A percentile compares a stretch with the other conserved stretches of the same genome.
phyloP scores from a whole-genome alignment of 225 moss, liverwort and hornwort species.

The Rhytidiadelphus loreus region DNA sequence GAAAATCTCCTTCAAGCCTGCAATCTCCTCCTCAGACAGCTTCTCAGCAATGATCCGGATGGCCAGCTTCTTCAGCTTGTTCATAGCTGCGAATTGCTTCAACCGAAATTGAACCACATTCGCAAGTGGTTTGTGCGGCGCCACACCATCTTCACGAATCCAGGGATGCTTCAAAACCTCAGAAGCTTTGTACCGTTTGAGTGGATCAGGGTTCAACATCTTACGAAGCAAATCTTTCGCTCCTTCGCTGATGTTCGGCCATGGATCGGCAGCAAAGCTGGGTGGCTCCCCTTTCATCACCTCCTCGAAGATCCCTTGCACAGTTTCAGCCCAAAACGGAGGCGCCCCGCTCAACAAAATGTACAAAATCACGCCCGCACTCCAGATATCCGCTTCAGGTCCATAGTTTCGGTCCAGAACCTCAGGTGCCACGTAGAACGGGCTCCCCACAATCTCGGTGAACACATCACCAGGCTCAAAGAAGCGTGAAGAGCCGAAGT shows the following conservation, averaged over 20 bases:
- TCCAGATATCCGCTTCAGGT: constrained; percentile 82
- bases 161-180: constrained; percentile 73
- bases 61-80: constrained; percentile 78
- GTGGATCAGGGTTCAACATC: constrained; percentile 68
- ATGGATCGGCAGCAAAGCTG: constrained; percentile 19
- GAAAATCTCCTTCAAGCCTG: constrained; percentile 58
- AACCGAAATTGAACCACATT: constrained; percentile 57
- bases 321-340: constrained; percentile 79
- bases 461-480: constrained; percentile 63
- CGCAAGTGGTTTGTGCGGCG: constrained; percentile 53
- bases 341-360: constrained; percentile 68
- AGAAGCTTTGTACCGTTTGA: constrained; percentile 35
- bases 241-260: constrained; percentile 61
- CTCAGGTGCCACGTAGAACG: constrained; percentile 83
- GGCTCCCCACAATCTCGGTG: constrained; percentile 82
- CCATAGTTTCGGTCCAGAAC: constrained; percentile 73
- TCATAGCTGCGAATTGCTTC: constrained; percentile 90
- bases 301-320: constrained; percentile 71
- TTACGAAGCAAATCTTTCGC: constrained; percentile 64
- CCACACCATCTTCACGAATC: constrained; percentile 64
- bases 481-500: constrained; percentile 31
- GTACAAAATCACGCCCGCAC: constrained; percentile 77
- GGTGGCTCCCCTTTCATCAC: constrained; percentile 55
- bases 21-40: constrained; percentile 72
- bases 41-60: constrained; percentile 77